Evolutionary conservation across 495 filamentous ascomycete species (phyloP).

Genomic region (Extremus antarcticus): DNA sequence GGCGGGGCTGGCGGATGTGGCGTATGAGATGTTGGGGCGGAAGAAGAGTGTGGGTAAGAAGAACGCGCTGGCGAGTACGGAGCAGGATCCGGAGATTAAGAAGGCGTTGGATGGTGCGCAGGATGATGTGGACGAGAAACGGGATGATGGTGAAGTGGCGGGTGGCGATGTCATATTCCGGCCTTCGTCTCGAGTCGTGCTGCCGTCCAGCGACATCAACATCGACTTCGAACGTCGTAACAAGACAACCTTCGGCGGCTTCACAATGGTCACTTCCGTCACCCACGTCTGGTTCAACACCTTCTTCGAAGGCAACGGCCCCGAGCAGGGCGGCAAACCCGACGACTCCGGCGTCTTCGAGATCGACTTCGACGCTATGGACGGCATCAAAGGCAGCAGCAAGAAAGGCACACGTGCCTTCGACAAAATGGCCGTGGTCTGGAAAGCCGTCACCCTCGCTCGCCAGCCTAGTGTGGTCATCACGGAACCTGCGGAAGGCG

Average conservation of each 20-base stretch:
- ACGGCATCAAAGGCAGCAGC: constrained; percentile 68
- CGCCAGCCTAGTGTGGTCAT: constrained; percentile 22
- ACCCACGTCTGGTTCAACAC: constrained; percentile 95
- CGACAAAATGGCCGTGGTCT: constrained; percentile 79
- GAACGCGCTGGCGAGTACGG: not conserved
- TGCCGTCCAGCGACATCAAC: constrained; percentile 77
- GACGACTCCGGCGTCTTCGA: constrained; percentile 48
- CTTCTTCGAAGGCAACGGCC: constrained; percentile 76
- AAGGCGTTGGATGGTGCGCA: not conserved
- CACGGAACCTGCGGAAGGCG: constrained; percentile 34
- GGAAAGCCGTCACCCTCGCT: constrained; percentile 39
- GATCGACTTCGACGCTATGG: constrained; percentile 54
- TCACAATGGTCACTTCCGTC: constrained; percentile 83
- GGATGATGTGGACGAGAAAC: not conserved
- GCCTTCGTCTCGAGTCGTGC: constrained; percentile 50
- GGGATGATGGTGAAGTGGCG: constrained; percentile 19
- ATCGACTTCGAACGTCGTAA: constrained; percentile 77
- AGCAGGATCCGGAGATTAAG: not conserved
- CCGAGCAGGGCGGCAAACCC: constrained; percentile 50
- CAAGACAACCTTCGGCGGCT: constrained; percentile 62
- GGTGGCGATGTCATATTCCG: constrained; percentile 58
- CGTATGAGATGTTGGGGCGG: constrained; percentile 35
- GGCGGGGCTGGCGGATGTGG: constrained; percentile 42
- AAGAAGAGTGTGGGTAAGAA: not conserved
- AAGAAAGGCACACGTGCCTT: constrained; percentile 71